A percentile compares a stretch with the other conserved stretches of the same genome.
phyloP scores from a whole-genome alignment of 768 basidiomycete species.

The Leccinum subtestaceum region DNA sequence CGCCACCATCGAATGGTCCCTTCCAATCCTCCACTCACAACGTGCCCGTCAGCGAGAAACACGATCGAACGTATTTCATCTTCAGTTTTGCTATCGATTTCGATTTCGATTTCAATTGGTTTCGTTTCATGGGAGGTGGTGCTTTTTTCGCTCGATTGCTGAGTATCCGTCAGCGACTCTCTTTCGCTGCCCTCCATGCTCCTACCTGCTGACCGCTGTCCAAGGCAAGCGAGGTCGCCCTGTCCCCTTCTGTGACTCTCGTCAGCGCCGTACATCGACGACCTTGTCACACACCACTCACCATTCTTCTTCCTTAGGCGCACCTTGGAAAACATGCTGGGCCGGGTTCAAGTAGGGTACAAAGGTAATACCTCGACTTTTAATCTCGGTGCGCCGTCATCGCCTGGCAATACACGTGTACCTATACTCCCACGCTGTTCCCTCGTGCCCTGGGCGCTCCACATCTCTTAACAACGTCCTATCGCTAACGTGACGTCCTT shows the following conservation, averaged over 20 bases:
- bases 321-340: neutral
- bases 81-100: neutral
- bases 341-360: neutral
- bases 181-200: neutral
- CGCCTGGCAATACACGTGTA: neutral
- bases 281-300: neutral
- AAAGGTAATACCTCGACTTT: neutral
- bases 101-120: neutral
- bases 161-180: neutral
- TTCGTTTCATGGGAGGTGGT: neutral
- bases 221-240: neutral
- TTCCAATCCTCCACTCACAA: neutral
- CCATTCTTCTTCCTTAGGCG: neutral
- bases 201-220: neutral
- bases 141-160: neutral
- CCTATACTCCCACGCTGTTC: neutral
- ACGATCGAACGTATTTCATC: neutral
- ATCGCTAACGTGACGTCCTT: neutral
- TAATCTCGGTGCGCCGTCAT: too few relatives aligned
- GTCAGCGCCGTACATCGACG: neutral
- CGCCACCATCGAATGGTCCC: neutral
- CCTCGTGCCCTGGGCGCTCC: too few relatives aligned
- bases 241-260: neutral
- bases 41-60: neutral
- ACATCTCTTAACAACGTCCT: neutral